These are phyloP conservation scores for Penstemon davidsonii DNA, from an alignment of 257 asterid genomes.

Conservation along the genomic window DNA sequence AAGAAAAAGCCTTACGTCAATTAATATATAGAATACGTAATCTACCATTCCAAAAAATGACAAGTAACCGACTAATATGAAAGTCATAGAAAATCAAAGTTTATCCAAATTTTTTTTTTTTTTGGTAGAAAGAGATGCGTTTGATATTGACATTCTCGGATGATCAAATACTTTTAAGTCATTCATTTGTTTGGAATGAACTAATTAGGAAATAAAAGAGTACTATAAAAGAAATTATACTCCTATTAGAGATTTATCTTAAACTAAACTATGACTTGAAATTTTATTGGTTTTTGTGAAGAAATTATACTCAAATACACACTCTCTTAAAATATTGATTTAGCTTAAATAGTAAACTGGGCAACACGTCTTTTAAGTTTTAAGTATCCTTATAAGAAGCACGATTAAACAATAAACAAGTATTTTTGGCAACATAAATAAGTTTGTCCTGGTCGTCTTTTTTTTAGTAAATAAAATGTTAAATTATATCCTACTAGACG, in stretches of 20 bases:
- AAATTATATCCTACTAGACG: not conserved
- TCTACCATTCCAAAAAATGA: not conserved
- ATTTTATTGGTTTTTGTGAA: no score
- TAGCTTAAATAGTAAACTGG: no score
- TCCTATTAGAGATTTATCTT: no score
- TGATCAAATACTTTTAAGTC: not conserved
- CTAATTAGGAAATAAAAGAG: no score
- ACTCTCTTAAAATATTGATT: no score
- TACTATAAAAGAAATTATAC: no score
- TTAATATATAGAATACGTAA: not conserved
- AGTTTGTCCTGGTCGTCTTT: not conserved
- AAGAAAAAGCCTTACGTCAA: no score
- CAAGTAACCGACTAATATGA: not conserved
- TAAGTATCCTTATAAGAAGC: not conserved
- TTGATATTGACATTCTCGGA: not conserved
- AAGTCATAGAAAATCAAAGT: not conserved
- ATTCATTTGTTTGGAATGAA: not conserved
- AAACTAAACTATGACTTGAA: no score
- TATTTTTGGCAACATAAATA: no score
- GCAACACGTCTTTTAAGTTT: conserved; percentile 26
- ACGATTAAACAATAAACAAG: not conserved
- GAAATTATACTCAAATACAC: no score
- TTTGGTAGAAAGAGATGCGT: not conserved
- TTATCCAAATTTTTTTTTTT: not conserved
- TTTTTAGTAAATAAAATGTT: not conserved